These are phyloP conservation scores for Cucurbita pepo DNA, from an alignment of 306 rosid species.

Conservation along the genomic window DNA sequence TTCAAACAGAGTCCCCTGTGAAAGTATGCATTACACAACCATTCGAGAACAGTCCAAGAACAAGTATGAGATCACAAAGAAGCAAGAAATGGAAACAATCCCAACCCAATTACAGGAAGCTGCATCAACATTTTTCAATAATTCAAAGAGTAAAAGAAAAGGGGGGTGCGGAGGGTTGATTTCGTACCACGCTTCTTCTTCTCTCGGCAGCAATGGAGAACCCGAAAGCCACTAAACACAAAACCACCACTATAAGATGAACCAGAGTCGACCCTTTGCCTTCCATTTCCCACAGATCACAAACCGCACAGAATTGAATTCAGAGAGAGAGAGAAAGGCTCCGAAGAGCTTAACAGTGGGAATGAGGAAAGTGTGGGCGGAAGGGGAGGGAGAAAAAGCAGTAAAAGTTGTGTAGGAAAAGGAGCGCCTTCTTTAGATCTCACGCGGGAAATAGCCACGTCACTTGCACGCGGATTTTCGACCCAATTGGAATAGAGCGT, in stretches of 20 bases:
- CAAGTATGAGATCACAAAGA: not conserved
- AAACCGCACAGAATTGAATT: too few relatives aligned
- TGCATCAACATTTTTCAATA: not conserved
- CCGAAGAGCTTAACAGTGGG: not conserved
- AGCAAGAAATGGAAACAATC: not conserved
- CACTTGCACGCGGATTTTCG: not conserved
- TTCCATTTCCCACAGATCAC: slow-evolving; percentile 15
- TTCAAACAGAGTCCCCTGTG: slow-evolving; percentile 41
- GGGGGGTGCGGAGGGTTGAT: not conserved
- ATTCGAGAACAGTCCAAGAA: not conserved
- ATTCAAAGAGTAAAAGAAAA: not conserved
- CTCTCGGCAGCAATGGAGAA: slow-evolving; percentile 97
- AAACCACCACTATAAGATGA: slow-evolving; percentile 47
- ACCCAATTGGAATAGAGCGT: not conserved
- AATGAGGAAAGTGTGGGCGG: not conserved
- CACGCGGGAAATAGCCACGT: not conserved
- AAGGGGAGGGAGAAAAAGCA: not conserved
- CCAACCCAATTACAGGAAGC: not conserved
- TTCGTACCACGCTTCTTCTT: slow-evolving; percentile 57
- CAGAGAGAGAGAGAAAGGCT: not conserved
- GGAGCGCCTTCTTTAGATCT: not conserved
- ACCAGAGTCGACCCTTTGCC: slow-evolving; percentile 83
- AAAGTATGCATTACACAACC: not conserved
- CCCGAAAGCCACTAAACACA: slow-evolving; percentile 81
- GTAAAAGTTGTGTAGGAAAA: slow-evolving; percentile 1